Conservation (phyloP, 805 yeast genomes). For the Candida glaebosa region DNA sequence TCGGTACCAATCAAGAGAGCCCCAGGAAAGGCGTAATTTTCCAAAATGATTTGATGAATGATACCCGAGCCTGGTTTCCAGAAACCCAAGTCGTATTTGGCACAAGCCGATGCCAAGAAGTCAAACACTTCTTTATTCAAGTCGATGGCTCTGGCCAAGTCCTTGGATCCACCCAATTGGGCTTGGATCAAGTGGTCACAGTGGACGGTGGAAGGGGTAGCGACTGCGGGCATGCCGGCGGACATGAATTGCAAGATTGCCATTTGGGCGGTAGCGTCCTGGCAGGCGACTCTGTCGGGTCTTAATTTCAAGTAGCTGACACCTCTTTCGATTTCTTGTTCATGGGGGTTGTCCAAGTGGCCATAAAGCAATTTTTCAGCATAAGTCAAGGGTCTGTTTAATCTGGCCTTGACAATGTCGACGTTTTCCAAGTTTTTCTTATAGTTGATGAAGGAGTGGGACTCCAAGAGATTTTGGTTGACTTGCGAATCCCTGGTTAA, state of each 20-base stretch:
- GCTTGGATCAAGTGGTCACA: constrained; percentile 98
- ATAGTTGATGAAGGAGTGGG: constrained; percentile 84
- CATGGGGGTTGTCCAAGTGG: constrained; percentile 91
- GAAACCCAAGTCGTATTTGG: constrained; percentile 95
- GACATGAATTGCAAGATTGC: constrained; percentile 95
- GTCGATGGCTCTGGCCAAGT: constrained; percentile 80
- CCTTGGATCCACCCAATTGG: constrained; percentile 83
- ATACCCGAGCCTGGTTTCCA: constrained; percentile 99
- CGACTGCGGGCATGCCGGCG: constrained; percentile 86
- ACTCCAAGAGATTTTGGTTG: constrained; percentile 75
- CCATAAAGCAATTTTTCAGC: constrained; percentile 96
- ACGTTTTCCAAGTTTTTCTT: constrained; percentile 87
- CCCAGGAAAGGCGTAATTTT: constrained; percentile 97
- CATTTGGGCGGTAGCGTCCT: constrained; percentile 99
- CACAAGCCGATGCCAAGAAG: constrained; percentile 84
- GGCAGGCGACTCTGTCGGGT: constrained; percentile 98
- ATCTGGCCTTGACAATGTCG: constrained; percentile 75
- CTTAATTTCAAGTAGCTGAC: constrained; percentile 86
- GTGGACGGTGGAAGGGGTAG: constrained; percentile 94
- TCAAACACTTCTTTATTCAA: constrained; percentile 93
- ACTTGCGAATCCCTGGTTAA: constrained; percentile 70
- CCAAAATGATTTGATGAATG: constrained; percentile 93
- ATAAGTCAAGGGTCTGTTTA: constrained; percentile 85
- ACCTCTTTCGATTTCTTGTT: constrained; percentile 82
- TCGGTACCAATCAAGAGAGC: constrained; percentile 95